Percentiles rank a stretch among this genome's conserved stretches.
These are phyloP conservation scores for Talaromyces piceae DNA, from an alignment of 2,329 filamentous ascomycete species.

Conservation along the genomic window DNA sequence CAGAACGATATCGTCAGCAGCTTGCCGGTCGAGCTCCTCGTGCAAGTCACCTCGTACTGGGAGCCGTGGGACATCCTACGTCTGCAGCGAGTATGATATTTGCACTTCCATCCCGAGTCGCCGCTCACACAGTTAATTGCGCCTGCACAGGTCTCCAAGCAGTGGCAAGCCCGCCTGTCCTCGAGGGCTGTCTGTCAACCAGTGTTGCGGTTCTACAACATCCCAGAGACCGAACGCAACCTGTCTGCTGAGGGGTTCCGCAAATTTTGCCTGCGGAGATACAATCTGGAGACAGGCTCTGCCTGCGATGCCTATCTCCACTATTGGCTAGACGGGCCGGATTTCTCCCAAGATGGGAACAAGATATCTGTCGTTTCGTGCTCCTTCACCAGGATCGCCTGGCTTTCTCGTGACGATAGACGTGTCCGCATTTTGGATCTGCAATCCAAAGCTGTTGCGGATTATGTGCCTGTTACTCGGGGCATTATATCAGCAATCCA, in stretches of 20 bases:
- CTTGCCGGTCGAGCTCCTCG: constrained; percentile 27
- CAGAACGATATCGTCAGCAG: constrained; percentile 26
- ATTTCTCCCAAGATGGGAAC: background rate
- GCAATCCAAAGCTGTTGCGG: background rate
- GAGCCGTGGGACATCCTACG: constrained; percentile 21
- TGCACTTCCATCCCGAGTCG: background rate
- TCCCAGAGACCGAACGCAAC: background rate
- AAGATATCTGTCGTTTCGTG: background rate
- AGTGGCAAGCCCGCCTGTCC: constrained; percentile 26
- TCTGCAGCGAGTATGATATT: constrained; percentile 21
- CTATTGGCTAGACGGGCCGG: background rate
- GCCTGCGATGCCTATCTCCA: background rate
- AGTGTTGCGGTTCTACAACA: constrained; percentile 13
- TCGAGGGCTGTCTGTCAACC: constrained; percentile 16
- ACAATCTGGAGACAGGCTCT: background rate
- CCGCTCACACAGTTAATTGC: background rate
- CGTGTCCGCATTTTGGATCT: background rate
- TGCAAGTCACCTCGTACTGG: constrained; percentile 20
- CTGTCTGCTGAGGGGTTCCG: background rate
- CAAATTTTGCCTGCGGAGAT: background rate
- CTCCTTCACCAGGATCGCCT: constrained; percentile 5
- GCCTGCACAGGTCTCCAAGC: constrained; percentile 24
- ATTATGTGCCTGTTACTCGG: constrained; percentile 4
- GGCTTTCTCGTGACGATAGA: constrained; percentile 5
- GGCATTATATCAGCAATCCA: background rate